Conservation (phyloP, 345 rosid species). For the Aegle marmelos region DNA sequence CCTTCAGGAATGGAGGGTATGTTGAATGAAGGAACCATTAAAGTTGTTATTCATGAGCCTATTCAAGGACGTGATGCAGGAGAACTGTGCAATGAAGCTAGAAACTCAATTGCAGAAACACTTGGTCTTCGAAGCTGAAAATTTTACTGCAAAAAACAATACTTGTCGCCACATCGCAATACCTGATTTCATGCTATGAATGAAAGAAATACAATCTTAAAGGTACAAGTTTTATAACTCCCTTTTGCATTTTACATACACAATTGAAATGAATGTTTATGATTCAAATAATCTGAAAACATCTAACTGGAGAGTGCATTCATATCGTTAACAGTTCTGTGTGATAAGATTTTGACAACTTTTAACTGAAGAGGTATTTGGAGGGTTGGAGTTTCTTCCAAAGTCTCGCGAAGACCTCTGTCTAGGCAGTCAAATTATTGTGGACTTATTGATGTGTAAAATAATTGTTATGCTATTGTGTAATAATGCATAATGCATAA, state of each 20-base stretch:
- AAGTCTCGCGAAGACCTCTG: not conserved
- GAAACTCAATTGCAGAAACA: conserved; percentile 50
- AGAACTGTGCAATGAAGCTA: conserved; percentile 59
- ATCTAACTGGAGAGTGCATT: not conserved
- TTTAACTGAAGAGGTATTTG: not conserved
- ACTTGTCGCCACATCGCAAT: not conserved
- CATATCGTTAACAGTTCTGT: no score
- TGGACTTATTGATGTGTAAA: not conserved
- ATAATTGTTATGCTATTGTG: no score
- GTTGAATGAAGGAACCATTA: conserved; percentile 61
- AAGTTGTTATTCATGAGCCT: conserved; percentile 71
- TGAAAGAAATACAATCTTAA: not conserved
- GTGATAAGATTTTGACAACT: not conserved
- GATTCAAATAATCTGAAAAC: not conserved
- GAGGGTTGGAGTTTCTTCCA: not conserved
- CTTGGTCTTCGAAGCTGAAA: conserved; percentile 35
- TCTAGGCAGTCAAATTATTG: not conserved
- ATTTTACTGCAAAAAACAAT: not conserved
- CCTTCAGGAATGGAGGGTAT: conserved; percentile 81
- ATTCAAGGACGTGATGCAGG: conserved; percentile 63
- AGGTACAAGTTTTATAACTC: conserved; percentile 15
- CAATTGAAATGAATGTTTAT: not conserved
- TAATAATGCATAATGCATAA: not conserved
- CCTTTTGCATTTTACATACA: not conserved
- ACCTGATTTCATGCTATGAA: conserved; percentile 6